These are phyloP conservation scores for Lichtheimia ramosa DNA, from an alignment of 371 early-diverging fungal species.

Conservation along the genomic window DNA sequence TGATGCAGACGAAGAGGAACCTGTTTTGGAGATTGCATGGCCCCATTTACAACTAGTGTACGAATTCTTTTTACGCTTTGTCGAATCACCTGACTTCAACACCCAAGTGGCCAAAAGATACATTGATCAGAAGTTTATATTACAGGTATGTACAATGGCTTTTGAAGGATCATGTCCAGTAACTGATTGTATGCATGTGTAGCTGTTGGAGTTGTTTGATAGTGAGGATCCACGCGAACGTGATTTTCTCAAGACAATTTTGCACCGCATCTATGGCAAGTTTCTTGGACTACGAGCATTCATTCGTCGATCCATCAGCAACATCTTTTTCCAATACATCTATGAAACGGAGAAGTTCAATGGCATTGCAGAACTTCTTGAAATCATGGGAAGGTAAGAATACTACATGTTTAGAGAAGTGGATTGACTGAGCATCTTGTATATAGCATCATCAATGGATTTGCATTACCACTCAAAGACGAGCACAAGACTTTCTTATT, in stretches of 20 bases:
- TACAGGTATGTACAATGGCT: constrained; percentile 57
- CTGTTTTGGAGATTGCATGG: constrained; percentile 94
- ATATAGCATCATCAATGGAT: constrained; percentile 95
- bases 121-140: constrained; percentile 22
- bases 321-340: constrained; percentile 95
- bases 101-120: constrained; percentile 73
- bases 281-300: constrained; percentile 93
- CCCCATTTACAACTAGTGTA: constrained; percentile 97
- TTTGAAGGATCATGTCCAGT: not conserved
- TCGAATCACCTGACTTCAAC: constrained; percentile 96
- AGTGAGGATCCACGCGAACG: constrained; percentile 97
- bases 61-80: constrained; percentile 94
- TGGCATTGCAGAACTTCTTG: constrained; percentile 95
- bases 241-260: constrained; percentile 95
- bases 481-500: constrained; percentile 95
- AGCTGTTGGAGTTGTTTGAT: constrained; percentile 94
- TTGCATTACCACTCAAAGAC: constrained; percentile 95
- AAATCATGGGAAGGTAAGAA: constrained; percentile 88
- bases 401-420: not conserved
- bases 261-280: constrained; percentile 97
- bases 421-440: too few species aligned
- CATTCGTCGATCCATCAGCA: constrained; percentile 93
- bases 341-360: constrained; percentile 96
- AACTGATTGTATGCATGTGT: not conserved
- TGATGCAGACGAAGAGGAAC: constrained; percentile 99